These are phyloP conservation scores for Cucurbita moschata DNA, from an alignment of 306 rosid genomes.

Conservation along the genomic window DNA sequence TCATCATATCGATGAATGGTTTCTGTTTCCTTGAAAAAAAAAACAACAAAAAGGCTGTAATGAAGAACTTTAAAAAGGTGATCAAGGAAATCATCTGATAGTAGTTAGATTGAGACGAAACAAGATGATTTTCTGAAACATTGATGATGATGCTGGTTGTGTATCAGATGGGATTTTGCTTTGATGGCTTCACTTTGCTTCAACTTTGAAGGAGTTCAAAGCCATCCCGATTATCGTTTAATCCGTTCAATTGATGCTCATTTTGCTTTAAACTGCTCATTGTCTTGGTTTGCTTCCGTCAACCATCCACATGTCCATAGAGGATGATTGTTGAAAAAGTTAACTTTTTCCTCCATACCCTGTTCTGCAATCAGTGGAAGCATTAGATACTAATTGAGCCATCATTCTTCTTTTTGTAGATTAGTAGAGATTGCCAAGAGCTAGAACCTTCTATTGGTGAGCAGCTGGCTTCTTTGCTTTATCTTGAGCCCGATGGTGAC, in stretches of 20 bases:
- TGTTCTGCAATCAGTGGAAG: not conserved
- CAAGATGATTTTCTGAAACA: not conserved
- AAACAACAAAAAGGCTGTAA: no score
- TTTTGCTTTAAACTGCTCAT: not conserved
- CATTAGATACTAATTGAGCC: not conserved
- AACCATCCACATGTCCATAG: not conserved
- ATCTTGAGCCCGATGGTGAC: constrained; percentile 96
- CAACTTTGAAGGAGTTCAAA: not conserved
- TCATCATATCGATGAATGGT: no score
- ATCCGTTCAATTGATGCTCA: not conserved
- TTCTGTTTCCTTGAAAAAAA: no score
- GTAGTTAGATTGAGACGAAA: not conserved
- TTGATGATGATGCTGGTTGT: not conserved
- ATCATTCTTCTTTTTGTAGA: constrained; percentile 23
- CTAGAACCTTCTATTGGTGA: constrained; percentile 84
- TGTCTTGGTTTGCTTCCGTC: not conserved
- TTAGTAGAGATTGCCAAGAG: constrained; percentile 99
- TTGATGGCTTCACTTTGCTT: not conserved
- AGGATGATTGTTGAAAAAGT: not conserved
- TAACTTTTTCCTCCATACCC: not conserved
- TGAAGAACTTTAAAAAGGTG: not conserved
- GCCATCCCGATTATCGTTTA: not conserved
- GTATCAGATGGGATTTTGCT: not conserved
- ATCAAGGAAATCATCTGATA: not conserved
- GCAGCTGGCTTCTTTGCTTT: constrained; percentile 92